Evolutionary conservation across 1,139 yeast species (phyloP).

Genomic region (Suhomyces maxii): DNA sequence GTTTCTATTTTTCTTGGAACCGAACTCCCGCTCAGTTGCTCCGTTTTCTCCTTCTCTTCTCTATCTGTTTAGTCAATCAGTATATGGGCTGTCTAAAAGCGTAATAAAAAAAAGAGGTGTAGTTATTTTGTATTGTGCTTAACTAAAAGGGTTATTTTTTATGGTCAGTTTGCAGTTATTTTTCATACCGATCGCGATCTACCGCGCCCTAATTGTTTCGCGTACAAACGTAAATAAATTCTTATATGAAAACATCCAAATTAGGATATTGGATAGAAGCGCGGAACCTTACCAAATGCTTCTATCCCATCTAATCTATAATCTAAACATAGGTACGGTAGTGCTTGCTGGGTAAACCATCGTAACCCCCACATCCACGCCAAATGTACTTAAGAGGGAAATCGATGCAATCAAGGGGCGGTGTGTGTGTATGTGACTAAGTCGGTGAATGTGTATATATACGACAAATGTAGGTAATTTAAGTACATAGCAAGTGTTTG

Average conservation of each 20-base stretch:
- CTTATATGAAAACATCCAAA: constrained; percentile 2
- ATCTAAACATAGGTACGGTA: too few species aligned
- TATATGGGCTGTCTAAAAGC: constrained; percentile 7
- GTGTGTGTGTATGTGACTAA: too few species aligned
- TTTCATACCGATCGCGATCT: too few species aligned
- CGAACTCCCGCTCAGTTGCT: constrained; percentile 8
- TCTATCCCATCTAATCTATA: neutral
- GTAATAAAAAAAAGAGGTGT: neutral
- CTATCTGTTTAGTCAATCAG: constrained; percentile 4
- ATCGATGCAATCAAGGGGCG: too few species aligned
- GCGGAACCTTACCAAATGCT: neutral
- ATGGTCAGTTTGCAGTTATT: too few species aligned
- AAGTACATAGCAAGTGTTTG: too few species aligned
- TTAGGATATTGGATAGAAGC: constrained; percentile 3
- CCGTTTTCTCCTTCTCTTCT: constrained; percentile 6
- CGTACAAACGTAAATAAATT: too few species aligned
- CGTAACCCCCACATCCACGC: neutral
- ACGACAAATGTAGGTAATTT: too few species aligned
- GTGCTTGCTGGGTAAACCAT: neutral
- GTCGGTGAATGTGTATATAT: too few species aligned
- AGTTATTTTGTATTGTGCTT: neutral
- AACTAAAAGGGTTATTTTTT: neutral
- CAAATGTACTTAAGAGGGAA: too few species aligned
- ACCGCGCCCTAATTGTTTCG: too few species aligned
- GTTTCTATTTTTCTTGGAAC: neutral